phyloP scores from a whole-genome alignment of 1,284 basidiomycete genomes.

The Pseudozyma thailandica region DNA sequence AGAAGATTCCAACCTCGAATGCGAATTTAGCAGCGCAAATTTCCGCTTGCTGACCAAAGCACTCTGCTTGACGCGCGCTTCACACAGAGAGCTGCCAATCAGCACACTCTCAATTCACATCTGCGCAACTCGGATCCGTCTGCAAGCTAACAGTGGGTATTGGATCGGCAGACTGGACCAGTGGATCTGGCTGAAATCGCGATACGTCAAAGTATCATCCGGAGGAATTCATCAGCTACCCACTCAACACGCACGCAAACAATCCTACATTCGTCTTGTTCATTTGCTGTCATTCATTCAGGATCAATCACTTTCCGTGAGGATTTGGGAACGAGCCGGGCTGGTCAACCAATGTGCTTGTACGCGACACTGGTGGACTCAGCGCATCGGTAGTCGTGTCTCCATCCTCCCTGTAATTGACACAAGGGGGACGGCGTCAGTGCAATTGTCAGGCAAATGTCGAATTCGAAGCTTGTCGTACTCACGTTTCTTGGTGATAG shows the following conservation, averaged over 20 bases:
- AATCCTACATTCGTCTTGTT: neutral
- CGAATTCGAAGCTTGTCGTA: neutral
- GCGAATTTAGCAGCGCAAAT: conserved; percentile 14
- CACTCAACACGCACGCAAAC: neutral
- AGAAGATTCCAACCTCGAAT: conserved; percentile 1
- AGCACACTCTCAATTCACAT: conserved; percentile 34
- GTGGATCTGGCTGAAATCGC: too few species aligned
- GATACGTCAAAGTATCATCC: too few species aligned
- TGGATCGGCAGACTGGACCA: conserved; percentile 1
- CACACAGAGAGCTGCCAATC: conserved; percentile 15
- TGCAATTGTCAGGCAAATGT: too few species aligned
- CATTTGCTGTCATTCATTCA: neutral
- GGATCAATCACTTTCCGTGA: neutral
- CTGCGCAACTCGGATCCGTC: conserved; percentile 25
- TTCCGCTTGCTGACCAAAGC: conserved; percentile 41
- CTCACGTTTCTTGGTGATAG: conserved; percentile 26
- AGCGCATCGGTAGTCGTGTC: conserved; percentile 29
- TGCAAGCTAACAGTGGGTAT: neutral
- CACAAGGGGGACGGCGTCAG: neutral
- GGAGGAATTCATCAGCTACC: too few species aligned
- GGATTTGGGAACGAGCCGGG: neutral
- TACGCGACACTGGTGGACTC: conserved; percentile 6
- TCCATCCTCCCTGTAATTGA: conserved; percentile 19
- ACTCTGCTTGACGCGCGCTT: conserved; percentile 18
- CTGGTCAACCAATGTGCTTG: conserved; percentile 6